A percentile compares a stretch with the other conserved stretches of the same genome.
phyloP scores from a whole-genome alignment of 495 filamentous ascomycete species.

The Hypoxylon lienhwacheense region DNA sequence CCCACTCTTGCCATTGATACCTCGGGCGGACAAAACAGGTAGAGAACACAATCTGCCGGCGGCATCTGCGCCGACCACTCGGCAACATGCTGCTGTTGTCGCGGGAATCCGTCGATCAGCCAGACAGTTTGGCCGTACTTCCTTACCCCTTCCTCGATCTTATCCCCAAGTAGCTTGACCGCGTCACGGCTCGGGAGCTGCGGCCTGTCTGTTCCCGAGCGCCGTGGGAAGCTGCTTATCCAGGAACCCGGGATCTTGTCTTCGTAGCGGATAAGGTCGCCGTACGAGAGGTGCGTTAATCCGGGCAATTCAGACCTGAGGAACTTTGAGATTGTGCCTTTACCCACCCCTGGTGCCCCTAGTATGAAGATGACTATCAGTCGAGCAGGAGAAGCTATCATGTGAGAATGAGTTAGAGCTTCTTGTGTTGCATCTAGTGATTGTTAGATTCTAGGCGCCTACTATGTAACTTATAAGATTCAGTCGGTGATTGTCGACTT shows the following conservation, averaged over 20 bases:
- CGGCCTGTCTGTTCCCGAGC: conserved; percentile 2
- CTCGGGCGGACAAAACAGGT: conserved; percentile 11
- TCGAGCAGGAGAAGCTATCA: not conserved
- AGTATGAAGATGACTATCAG: conserved; percentile 49
- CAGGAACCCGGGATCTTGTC: conserved; percentile 27
- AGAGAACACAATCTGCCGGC: conserved; percentile 3
- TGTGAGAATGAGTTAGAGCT: not conserved
- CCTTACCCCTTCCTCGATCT: conserved; percentile 8
- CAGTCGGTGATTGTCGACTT: not conserved
- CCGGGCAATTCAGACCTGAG: conserved; percentile 2
- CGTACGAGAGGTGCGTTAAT: conserved; percentile 28
- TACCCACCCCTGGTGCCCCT: conserved; percentile 59
- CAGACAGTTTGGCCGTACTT: conserved; percentile 11
- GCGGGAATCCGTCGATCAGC: conserved; percentile 27
- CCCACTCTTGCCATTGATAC: conserved; percentile 10
- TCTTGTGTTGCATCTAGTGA: not conserved
- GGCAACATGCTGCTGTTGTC: conserved; percentile 10
- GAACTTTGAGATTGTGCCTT: conserved; percentile 47
- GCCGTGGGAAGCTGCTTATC: conserved; percentile 22
- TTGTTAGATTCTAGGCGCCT: too few relatives aligned
- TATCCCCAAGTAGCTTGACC: conserved; percentile 9
- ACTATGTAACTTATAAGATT: not conserved
- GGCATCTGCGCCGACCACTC: conserved; percentile 13
- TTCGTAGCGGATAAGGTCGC: conserved; percentile 26
- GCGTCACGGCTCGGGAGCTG: conserved; percentile 10